Evolutionary conservation across 2,329 filamentous ascomycete genomes (phyloP), one percentile per base, ranked within the genome.

Genomic region (Monilinia laxa): DNA sequence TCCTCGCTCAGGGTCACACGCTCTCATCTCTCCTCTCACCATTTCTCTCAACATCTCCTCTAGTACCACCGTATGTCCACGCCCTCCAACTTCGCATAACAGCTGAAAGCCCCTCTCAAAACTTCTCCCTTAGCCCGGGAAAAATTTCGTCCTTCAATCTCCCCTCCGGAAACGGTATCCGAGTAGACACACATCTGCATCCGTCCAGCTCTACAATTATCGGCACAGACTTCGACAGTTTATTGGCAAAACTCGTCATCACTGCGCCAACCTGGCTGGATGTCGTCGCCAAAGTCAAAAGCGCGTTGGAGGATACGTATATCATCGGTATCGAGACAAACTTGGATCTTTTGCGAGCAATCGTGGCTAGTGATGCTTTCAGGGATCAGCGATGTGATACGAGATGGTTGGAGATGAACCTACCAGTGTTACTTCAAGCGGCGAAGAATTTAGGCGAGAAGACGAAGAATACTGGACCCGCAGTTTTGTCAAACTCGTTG

Each of bases 261-360:
- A 80, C 79, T 73, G 80, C 79, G 1, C 77, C 78, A 7, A 79
- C 74, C 10, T 88, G 85, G 84, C 71, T 78, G n/a, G 80, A 79
- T 16, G 79, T 78, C 0, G 79, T 88, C 1, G 72, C 74, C 2
- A 89, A 87, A 73, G 83, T 85, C 0, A 78, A 78, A 83, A 74
- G 71, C 77, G 85, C 85, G 0, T 76, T 89, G 0, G 77, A 81
- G 20, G 86, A 88, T 68, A 84, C 84, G 0, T 76, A 74, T 2
- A 80, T 89, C n/a, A 74, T 72, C 0, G 87, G 86, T 1, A 78
- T 89, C 5, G 84, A 83, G 70, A 88, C 86, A 0, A 88, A 87
- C 67, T 70, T 88, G 20, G 77, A 80, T 59, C 75, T 87, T 1
- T 78, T 89, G 0, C 77, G 80, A 51, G 85, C 81, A 0, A 84